Percentiles rank a stretch among this genome's conserved stretches.
phyloP scores from a whole-genome alignment of 2,329 filamentous ascomycete species.

The Aulographum hederae region DNA sequence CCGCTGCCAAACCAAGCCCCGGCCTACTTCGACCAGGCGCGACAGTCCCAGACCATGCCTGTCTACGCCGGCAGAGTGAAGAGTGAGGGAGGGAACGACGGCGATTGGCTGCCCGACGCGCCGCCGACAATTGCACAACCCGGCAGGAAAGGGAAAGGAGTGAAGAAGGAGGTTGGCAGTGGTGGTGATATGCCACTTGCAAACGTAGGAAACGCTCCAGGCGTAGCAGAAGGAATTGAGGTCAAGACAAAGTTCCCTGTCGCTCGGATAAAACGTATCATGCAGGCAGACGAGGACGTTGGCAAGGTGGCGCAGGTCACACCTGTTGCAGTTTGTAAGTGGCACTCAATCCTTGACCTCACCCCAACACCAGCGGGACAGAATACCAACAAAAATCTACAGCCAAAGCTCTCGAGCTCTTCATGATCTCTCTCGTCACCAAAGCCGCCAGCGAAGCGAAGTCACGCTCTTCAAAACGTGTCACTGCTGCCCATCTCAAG shows the following conservation, averaged over 20 bases:
- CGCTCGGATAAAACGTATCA: conserved; percentile 93
- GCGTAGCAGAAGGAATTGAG: conserved; percentile 29
- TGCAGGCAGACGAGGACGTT: conserved; percentile 98
- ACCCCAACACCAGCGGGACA: conserved; percentile 1
- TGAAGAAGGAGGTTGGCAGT: conserved; percentile 1
- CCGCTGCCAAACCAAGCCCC: not conserved
- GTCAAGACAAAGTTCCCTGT: conserved; percentile 95
- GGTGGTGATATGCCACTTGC: not conserved
- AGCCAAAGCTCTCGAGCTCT: conserved; percentile 89
- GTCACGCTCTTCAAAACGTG: conserved; percentile 69
- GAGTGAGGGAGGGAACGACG: conserved; percentile 1
- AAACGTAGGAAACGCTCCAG: conserved; percentile 2
- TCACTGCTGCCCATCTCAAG: conserved; percentile 83
- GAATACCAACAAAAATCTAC: conserved; percentile 3
- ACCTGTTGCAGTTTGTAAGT: conserved; percentile 69
- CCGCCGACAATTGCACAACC: not conserved
- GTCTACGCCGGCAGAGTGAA: not conserved
- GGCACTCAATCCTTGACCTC: too few species aligned
- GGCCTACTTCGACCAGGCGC: conserved; percentile 1
- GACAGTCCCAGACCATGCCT: not conserved
- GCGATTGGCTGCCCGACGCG: not conserved
- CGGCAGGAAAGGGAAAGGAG: not conserved
- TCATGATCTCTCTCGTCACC: conserved; percentile 88
- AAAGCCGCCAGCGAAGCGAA: conserved; percentile 74
- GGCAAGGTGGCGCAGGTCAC: conserved; percentile 97